Percentiles rank a stretch among this genome's conserved stretches.
These are phyloP conservation scores for Metschnikowia noctiluminum DNA, from an alignment of 805 yeast genomes.

Conservation along the genomic window DNA sequence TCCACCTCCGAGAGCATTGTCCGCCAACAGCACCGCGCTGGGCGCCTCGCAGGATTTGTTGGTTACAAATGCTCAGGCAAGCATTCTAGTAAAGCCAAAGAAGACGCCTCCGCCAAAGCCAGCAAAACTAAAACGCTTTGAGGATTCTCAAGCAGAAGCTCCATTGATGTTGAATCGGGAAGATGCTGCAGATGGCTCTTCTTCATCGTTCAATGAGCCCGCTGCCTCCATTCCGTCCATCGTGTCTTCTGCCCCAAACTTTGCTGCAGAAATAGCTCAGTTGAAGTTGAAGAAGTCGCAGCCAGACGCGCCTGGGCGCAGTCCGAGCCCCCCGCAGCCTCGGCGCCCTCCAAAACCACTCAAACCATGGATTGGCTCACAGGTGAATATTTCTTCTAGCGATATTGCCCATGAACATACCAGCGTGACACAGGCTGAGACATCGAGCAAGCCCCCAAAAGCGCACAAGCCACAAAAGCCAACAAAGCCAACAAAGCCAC, in stretches of 20 bases:
- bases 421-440: not conserved
- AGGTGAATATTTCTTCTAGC: not conserved
- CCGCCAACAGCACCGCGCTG: constrained; percentile 2
- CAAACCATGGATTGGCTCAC: not conserved
- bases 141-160: not conserved
- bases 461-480: constrained; percentile 18
- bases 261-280: constrained; percentile 28
- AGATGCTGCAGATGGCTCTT: not conserved
- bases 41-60: not conserved
- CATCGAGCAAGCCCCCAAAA: constrained; percentile 6
- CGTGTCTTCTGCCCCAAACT: constrained; percentile 19
- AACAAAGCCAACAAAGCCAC: not conserved
- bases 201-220: too few species aligned
- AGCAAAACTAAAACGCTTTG: constrained; percentile 18
- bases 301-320: not conserved
- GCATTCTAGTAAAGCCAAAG: constrained; percentile 14
- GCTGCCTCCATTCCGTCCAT: not conserved
- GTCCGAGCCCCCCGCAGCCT: not conserved
- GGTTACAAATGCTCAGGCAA: too few species aligned
- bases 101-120: constrained; percentile 46
- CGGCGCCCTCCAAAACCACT: constrained; percentile 1
- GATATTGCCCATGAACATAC: not conserved
- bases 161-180: not conserved
- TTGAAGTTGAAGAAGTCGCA: constrained; percentile 1
- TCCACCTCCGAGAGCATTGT: constrained; percentile 7